These are phyloP conservation scores for Limtongozyma cylindracea DNA, from an alignment of 805 yeast species.

Conservation along the genomic window DNA sequence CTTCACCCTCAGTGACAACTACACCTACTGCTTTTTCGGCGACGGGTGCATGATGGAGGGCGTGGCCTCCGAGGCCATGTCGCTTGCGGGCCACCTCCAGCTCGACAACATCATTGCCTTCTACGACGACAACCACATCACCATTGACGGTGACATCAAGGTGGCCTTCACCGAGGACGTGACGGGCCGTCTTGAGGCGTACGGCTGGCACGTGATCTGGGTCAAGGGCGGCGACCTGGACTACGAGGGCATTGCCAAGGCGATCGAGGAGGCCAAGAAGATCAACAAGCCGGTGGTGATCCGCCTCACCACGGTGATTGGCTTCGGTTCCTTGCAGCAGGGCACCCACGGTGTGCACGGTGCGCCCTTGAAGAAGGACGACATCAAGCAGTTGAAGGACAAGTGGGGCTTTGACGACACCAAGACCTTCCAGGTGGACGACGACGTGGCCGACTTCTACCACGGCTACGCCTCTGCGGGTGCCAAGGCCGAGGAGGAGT, in stretches of 20 bases:
- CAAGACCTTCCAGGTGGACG: slow-evolving; percentile 53
- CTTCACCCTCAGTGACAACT: slow-evolving; percentile 33
- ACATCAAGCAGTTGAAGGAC: slow-evolving; percentile 63
- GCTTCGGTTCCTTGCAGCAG: slow-evolving; percentile 66
- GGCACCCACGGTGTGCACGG: slow-evolving; percentile 94
- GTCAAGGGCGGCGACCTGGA: slow-evolving; percentile 70
- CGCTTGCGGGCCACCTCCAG: slow-evolving; percentile 90
- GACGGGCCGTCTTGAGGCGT: slow-evolving; percentile 57
- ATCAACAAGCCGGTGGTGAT: slow-evolving; percentile 74
- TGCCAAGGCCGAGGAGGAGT: slow-evolving; percentile 41
- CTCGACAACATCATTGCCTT: slow-evolving; percentile 82
- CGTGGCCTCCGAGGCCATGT: slow-evolving; percentile 80
- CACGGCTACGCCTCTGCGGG: slow-evolving; percentile 31
- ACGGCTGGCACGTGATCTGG: slow-evolving; percentile 77
- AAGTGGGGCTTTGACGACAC: slow-evolving; percentile 77
- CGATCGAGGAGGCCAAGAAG: slow-evolving; percentile 62
- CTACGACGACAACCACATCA: slow-evolving; percentile 92
- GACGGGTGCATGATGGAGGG: slow-evolving; percentile 99
- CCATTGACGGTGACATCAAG: slow-evolving; percentile 84
- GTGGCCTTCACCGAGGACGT: slow-evolving; percentile 91
- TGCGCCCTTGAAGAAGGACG: slow-evolving; percentile 85
- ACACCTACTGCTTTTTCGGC: slow-evolving; percentile 67
- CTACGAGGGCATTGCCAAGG: slow-evolving; percentile 39
- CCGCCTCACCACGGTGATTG: slow-evolving; percentile 76
- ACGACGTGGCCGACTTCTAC: slow-evolving; percentile 59